A percentile compares a stretch with the other conserved stretches of the same genome.
These are phyloP conservation scores for Fusarium caatingaense DNA, from an alignment of 2,329 filamentous ascomycete genomes.

Conservation along the genomic window DNA sequence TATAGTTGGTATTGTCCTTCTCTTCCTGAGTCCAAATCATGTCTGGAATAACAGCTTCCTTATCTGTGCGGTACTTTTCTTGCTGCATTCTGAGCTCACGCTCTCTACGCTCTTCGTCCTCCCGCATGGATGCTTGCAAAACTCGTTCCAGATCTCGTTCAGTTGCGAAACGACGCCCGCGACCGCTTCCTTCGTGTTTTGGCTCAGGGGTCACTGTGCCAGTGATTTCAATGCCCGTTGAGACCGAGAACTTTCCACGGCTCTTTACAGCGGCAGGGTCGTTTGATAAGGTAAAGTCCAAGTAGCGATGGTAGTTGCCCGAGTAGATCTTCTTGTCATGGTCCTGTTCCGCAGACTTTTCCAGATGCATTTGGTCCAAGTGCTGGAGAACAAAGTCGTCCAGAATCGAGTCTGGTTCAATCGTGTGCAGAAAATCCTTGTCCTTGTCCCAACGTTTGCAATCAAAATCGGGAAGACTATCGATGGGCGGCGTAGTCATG, in stretches of 20 bases:
- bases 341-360: slow-evolving; percentile 54
- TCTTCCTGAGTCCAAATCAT: slow-evolving; percentile 74
- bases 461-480: slow-evolving; percentile 62
- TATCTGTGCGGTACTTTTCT: slow-evolving; percentile 78
- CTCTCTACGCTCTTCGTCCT: slow-evolving; percentile 77
- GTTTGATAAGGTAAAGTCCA: slow-evolving; percentile 66
- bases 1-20: slow-evolving; percentile 67
- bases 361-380: slow-evolving; percentile 56
- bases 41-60: slow-evolving; percentile 79
- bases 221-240: slow-evolving; percentile 50
- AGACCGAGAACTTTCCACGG: slow-evolving; percentile 63
- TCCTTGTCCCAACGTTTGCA: slow-evolving; percentile 62
- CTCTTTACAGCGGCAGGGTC: slow-evolving; percentile 67
- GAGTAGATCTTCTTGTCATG: slow-evolving; percentile 57
- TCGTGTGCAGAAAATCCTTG: slow-evolving; percentile 56
- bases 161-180: slow-evolving; percentile 70
- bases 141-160: slow-evolving; percentile 80
- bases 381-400: slow-evolving; percentile 60
- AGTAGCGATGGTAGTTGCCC: slow-evolving; percentile 62
- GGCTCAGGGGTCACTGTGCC: slow-evolving; percentile 62
- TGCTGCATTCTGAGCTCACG: slow-evolving; percentile 72
- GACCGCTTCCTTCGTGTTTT: slow-evolving; percentile 66
- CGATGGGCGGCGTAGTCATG: slow-evolving; percentile 65
- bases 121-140: slow-evolving; percentile 76
- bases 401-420: slow-evolving; percentile 55